These are phyloP conservation scores for Sabuloglossum arenarium DNA, from an alignment of 495 filamentous ascomycete genomes.

Conservation along the genomic window DNA sequence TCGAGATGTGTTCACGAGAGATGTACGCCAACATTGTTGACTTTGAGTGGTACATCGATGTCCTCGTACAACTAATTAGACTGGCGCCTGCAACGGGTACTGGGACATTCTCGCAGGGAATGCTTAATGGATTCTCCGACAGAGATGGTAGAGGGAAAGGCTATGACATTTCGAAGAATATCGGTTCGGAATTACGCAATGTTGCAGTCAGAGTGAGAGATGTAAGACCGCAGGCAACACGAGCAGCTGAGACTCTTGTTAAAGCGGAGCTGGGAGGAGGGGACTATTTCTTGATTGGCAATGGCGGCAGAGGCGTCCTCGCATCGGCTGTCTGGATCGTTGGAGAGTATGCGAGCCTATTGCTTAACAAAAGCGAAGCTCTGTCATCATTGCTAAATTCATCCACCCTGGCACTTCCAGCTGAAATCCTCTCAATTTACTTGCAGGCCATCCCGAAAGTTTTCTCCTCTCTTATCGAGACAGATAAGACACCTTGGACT, in stretches of 20 bases:
- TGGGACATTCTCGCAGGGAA: conserved; percentile 7
- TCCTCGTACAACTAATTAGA: conserved; percentile 60
- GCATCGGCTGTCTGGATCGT: conserved; percentile 60
- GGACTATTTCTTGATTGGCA: conserved; percentile 7
- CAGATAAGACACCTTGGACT: conserved; percentile 17
- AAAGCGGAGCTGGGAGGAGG: conserved; percentile 18
- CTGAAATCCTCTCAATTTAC: conserved; percentile 47
- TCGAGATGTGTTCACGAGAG: conserved; percentile 79
- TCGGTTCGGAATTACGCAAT: conserved; percentile 71
- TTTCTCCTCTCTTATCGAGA: conserved; percentile 41
- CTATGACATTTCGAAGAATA: conserved; percentile 39
- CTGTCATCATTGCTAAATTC: conserved; percentile 52
- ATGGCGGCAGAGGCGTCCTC: conserved; percentile 34
- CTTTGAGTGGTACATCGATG: conserved; percentile 92
- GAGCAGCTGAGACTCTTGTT: conserved; percentile 61
- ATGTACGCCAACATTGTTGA: conserved; percentile 71
- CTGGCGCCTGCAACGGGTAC: conserved; percentile 31
- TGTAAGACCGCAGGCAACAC: conserved; percentile 52
- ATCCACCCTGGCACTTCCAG: conserved; percentile 34
- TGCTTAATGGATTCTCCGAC: conserved; percentile 11
- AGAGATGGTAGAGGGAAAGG: conserved; percentile 3
- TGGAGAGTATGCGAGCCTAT: conserved; percentile 59
- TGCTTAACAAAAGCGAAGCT: conserved; percentile 41
- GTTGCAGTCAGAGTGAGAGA: conserved; percentile 79
- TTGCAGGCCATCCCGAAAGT: conserved; percentile 80